Conservation (phyloP, 148 eudicot species). For the Vaccinium darrowii region DNA sequence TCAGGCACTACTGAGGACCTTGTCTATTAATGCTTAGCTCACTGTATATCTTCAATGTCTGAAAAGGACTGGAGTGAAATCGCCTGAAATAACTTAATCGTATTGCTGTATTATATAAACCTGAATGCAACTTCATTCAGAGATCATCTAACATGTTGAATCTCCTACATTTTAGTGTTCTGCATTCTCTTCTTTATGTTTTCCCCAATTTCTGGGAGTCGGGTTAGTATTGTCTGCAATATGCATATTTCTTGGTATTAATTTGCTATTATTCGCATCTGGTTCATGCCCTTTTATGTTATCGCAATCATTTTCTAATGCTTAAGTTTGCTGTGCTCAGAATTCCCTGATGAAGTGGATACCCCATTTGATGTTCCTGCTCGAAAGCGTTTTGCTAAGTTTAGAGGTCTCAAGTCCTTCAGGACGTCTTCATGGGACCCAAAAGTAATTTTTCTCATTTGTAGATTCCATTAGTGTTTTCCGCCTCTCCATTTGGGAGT, state of each 20-base stretch:
- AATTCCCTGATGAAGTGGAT: constrained; percentile 95
- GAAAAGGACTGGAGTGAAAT: neutral
- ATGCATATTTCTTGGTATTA: neutral
- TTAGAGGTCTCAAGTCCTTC: constrained; percentile 92
- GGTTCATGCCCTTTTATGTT: constrained; percentile 7
- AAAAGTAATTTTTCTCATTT: constrained; percentile 46
- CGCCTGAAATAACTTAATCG: neutral
- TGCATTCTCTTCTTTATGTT: neutral
- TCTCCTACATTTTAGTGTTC: neutral
- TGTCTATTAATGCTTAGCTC: neutral
- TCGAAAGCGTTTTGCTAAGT: constrained; percentile 87
- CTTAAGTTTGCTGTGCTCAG: constrained; percentile 35
- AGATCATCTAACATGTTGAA: neutral
- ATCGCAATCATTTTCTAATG: neutral
- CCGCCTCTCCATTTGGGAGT: neutral
- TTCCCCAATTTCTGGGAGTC: neutral
- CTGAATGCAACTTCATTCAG: constrained; percentile 6
- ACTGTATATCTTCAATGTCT: neutral
- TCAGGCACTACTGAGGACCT: constrained; percentile 7
- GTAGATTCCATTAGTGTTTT: neutral
- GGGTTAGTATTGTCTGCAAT: neutral
- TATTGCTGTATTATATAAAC: neutral
- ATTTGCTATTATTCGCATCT: neutral
- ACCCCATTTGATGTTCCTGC: constrained; percentile 89
- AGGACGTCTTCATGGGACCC: constrained; percentile 98